Evolutionary conservation across 495 filamentous ascomycete genomes (phyloP).

Genomic region (Neurospora hispaniola): DNA sequence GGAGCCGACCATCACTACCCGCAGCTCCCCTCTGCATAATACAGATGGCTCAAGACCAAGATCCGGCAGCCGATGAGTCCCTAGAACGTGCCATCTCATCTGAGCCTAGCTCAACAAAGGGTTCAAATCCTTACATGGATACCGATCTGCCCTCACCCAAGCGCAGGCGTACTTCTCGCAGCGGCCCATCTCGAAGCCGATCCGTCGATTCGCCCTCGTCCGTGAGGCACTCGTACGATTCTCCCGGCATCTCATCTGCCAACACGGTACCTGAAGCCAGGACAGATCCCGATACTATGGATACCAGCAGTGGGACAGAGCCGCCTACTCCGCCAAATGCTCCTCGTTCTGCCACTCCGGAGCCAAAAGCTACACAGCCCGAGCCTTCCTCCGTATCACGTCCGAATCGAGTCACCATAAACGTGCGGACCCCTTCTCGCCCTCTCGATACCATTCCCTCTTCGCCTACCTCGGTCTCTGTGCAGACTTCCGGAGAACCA

Average conservation of each 20-base stretch:
- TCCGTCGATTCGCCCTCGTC: slow-evolving; percentile 25
- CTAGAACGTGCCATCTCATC: slow-evolving; percentile 48
- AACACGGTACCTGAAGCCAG: slow-evolving; percentile 11
- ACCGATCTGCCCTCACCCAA: slow-evolving; percentile 41
- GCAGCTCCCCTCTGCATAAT: slow-evolving; percentile 16
- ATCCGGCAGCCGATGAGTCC: slow-evolving; percentile 36
- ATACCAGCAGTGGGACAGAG: slow-evolving; percentile 11
- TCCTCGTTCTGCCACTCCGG: slow-evolving; percentile 26
- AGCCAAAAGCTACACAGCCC: slow-evolving; percentile 15
- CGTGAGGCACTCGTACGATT: slow-evolving; percentile 7
- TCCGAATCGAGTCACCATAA: slow-evolving; percentile 44
- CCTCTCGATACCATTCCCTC: slow-evolving; percentile 28
- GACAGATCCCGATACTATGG: slow-evolving; percentile 28
- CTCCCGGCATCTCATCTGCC: slow-evolving; percentile 14
- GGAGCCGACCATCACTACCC: slow-evolving; percentile 4
- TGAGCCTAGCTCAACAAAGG: slow-evolving; percentile 45
- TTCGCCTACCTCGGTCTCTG: slow-evolving; percentile 37
- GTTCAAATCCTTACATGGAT: slow-evolving; percentile 47
- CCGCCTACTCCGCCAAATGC: slow-evolving; percentile 23
- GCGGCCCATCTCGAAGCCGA: slow-evolving; percentile 29
- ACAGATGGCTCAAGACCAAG: slow-evolving; percentile 41
- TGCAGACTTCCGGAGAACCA: slow-evolving; percentile 13
- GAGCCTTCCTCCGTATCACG: slow-evolving; percentile 23
- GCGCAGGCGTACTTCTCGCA: slow-evolving; percentile 37
- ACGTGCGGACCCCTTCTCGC: slow-evolving; percentile 35